Conservation (phyloP, 306 rosid species). For the Dalbergia cultrata region DNA sequence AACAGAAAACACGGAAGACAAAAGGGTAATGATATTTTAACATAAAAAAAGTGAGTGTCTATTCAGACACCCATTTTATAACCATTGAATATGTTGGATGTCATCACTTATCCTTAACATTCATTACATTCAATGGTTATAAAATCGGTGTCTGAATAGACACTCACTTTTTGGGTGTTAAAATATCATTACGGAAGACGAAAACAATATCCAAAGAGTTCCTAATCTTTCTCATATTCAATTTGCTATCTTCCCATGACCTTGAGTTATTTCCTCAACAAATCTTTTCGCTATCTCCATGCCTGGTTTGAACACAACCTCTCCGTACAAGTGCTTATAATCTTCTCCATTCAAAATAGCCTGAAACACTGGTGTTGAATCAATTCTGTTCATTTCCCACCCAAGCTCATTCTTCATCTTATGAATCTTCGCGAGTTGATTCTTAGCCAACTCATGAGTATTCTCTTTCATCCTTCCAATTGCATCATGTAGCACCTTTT, state of each 20-base stretch:
- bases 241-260: not conserved
- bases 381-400: conserved; percentile 43
- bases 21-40: no score
- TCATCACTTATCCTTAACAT: no score
- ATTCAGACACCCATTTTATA: no score
- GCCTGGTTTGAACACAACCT: conserved; percentile 42
- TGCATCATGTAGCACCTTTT: not conserved
- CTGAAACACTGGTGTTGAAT: conserved; percentile 48
- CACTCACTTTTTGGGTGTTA: no score
- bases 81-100: no score
- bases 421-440: not conserved
- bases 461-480: conserved; percentile 28
- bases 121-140: no score
- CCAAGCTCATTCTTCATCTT: conserved; percentile 16
- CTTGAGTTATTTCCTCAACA: not conserved
- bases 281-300: conserved; percentile 7
- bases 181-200: no score
- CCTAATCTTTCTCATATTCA: not conserved
- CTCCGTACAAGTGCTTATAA: conserved; percentile 9
- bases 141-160: no score
- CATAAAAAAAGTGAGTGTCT: no score
- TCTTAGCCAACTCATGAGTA: conserved; percentile 22
- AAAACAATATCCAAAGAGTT: no score
- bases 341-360: conserved; percentile 1
- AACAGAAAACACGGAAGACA: no score